Base-by-base conservation (phyloP, 345 rosid species). In the Atalantia buxifolia region DNA sequence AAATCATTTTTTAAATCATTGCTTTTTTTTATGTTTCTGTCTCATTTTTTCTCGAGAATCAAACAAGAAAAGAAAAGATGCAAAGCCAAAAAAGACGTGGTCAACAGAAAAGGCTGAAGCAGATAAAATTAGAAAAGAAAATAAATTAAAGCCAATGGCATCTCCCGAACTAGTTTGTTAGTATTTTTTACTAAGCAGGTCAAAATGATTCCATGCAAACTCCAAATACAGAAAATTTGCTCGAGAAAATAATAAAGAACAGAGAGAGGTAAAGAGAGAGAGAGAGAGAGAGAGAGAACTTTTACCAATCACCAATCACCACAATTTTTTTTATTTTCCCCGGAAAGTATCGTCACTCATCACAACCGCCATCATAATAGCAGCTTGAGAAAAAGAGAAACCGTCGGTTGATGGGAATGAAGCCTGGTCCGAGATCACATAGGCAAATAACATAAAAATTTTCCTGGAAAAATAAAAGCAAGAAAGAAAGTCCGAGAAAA, bases 391-490 rank as follows among this genome's bases (percentile, higher is more conserved):
- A 0, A 27, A 21, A 56, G 40, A 63, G 78, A 50, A 78, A 74
- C 70, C 57, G 80, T 66, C 67, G 84, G 87, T 84, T 87, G 81
- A 83, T 83, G 82, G 89, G 89, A 87, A 84, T 87, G 89, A 87
- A 87, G 89, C 89, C 89, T 87, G 89, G 89, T 84, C 89, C 89
- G 89, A 87, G 80, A 84, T 84, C 86, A 83, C 19, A 38, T 61
- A 68, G 67, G 76, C 74, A 72, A 66, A 42, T 38, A 28, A 38
- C 40, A 50, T 21, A 19, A 40, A 69, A 66, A 59, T 76, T 76
- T 69, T 18, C 45, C 48, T 0, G 28, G 74, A 50, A 66, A 77
- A 48, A 42, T 10, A 28, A 9, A 30, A 8, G 2, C 9, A 50
- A 48, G 12, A 38, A 3, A 38, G 9, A 4, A 19, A 74, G 24